Conservation (phyloP, 768 basidiomycete species). For the Podaxis mareebaensis region DNA sequence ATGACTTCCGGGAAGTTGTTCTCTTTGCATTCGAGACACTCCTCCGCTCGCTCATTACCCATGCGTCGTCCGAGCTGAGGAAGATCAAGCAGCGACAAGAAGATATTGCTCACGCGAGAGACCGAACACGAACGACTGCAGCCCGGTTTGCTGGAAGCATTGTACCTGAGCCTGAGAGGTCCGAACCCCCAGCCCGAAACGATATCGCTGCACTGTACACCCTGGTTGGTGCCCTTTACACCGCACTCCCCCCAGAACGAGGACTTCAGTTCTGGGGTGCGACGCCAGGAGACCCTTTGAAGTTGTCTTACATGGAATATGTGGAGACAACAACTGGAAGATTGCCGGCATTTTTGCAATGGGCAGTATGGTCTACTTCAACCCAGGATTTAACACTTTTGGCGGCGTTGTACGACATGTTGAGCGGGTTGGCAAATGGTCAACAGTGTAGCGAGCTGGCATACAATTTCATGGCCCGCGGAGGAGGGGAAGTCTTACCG, state of each 20-base stretch:
- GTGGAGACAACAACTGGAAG: conserved; percentile 54
- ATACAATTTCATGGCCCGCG: conserved; percentile 85
- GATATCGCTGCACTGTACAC: conserved; percentile 85
- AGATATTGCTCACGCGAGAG: conserved; percentile 72
- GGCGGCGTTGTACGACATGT: conserved; percentile 86
- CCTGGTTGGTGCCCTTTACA: conserved; percentile 81
- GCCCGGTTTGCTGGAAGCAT: conserved; percentile 41
- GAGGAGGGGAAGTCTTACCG: conserved; percentile 68
- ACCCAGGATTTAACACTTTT: conserved; percentile 71
- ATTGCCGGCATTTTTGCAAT: conserved; percentile 70
- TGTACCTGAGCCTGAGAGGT: conserved; percentile 41
- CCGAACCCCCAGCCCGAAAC: conserved; percentile 58
- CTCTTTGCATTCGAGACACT: conserved; percentile 70
- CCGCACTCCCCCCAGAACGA: conserved; percentile 68
- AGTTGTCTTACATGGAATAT: conserved; percentile 55
- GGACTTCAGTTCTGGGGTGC: conserved; percentile 89
- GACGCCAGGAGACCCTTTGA: conserved; percentile 37
- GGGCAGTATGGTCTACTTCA: conserved; percentile 88
- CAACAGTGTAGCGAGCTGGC: conserved; percentile 84
- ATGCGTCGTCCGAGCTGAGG: conserved; percentile 77
- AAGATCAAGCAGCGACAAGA: conserved; percentile 92
- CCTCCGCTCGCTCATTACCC: conserved; percentile 68
- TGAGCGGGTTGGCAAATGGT: conserved; percentile 80
- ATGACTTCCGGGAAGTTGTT: conserved; percentile 55
- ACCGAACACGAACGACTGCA: conserved; percentile 56